Evolutionary conservation across 176 grass and related monocot genomes (phyloP), one percentile per base, ranked within the genome.

Genomic region (Typha latifolia): DNA sequence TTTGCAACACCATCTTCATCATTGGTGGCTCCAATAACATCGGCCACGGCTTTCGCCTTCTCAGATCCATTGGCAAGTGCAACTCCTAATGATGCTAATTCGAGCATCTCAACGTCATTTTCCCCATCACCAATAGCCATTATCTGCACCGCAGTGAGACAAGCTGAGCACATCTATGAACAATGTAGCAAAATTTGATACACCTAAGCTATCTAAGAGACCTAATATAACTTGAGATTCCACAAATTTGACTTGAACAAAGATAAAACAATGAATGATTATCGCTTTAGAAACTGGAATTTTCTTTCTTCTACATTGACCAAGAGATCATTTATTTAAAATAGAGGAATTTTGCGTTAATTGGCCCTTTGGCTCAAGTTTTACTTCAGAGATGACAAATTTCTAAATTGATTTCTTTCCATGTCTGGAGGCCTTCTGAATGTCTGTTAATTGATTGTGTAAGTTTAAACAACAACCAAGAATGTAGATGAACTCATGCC

Each of bases 71-170:
- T 99, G 63, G 86, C 95, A 78, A 94, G 84, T 50, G 86, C 95
- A 71, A 99, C 77, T 15, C 95, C 95, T 14, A 94, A 63, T 5
- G 83, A 92, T 78, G 86, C 86, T 51, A 94, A 56, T 66, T 99
- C 76, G 27, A 90, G 71, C 95, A 99, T 90, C 88, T 99, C 95
- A 8, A 87, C 75, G 70, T 94, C 95, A 81, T 99, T 99, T 82
- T 99, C 86, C 49, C 95, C 95, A 67, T 99, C 89, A 50, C 95
- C 89, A 67, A 99, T 99, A 24, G 95, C 95, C 89, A 99, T 99
- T 76, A 90, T 62, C 89, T 97, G 72, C 51, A 11, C 72, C 4
- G 65, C 69, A 61, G 37, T 3, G 0, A 16, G 37, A 20, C 48
- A 55, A 14, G 48, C 49, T 70, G 70, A 18, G 14, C 27, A 64